Conservation (phyloP, 345 rosid species). For the Boechera stricta region DNA sequence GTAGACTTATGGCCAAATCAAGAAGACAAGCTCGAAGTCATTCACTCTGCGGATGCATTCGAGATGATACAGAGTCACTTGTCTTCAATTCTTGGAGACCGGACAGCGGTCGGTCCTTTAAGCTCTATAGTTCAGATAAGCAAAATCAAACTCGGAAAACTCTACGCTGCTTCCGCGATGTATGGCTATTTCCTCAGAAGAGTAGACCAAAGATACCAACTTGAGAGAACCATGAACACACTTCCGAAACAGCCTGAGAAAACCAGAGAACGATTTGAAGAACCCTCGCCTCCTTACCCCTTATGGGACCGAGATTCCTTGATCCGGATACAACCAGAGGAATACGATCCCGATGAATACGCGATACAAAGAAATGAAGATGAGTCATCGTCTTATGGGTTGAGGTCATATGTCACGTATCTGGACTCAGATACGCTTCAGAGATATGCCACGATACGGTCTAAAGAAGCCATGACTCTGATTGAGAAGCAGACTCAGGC, state of each 20-base stretch:
- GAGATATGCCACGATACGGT: slow-evolving; percentile 87
- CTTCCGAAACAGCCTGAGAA: slow-evolving; percentile 65
- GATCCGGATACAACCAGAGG: slow-evolving; percentile 60
- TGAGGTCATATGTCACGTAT: slow-evolving; percentile 81
- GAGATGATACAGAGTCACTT: slow-evolving; percentile 94
- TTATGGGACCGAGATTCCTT: slow-evolving; percentile 84
- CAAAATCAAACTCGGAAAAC: slow-evolving; percentile 88
- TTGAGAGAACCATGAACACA: slow-evolving; percentile 83
- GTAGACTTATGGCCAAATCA: slow-evolving; percentile 96
- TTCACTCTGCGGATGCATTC: slow-evolving; percentile 91
- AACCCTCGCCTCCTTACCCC: slow-evolving; percentile 52
- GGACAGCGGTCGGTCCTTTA: slow-evolving; percentile 70
- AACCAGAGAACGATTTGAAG: slow-evolving; percentile 50
- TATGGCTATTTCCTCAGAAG: slow-evolving; percentile 90
- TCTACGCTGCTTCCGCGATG: slow-evolving; percentile 93
- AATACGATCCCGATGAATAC: slow-evolving; percentile 35
- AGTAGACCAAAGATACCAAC: slow-evolving; percentile 88
- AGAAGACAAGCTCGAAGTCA: slow-evolving; percentile 78
- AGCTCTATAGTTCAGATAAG: slow-evolving; percentile 71
- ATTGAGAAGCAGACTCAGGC: slow-evolving; percentile 94
- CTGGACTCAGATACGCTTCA: slow-evolving; percentile 90
- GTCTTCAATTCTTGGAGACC: slow-evolving; percentile 76
- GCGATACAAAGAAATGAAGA: slow-evolving; percentile 44
- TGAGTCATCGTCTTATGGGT: slow-evolving; percentile 56
- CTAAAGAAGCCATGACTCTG: slow-evolving; percentile 82